Evolutionary conservation across 1,284 basidiomycete species (phyloP).

Genomic region (Polyporus tsugae): DNA sequence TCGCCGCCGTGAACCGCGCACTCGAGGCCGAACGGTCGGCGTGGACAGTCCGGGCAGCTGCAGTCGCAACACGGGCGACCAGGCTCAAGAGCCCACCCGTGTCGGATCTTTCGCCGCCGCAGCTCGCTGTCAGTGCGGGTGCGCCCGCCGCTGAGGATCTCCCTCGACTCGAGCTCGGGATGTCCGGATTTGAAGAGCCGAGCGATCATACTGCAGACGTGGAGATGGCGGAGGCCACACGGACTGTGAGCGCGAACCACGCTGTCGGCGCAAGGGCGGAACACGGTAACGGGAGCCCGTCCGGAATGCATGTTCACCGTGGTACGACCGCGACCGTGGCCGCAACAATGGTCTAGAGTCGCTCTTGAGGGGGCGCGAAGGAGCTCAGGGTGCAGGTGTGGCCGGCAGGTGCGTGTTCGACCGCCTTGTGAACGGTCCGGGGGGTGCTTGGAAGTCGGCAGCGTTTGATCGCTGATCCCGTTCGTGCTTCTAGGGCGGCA

Average conservation of each 20-base stretch:
- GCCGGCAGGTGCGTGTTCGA: slow-evolving; percentile 6
- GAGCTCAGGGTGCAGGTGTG: neutral
- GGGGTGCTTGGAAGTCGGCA: neutral
- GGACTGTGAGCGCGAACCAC: neutral
- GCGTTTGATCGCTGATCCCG: slow-evolving; percentile 7
- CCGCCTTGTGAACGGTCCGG: neutral
- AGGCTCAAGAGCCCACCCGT: slow-evolving; percentile 14
- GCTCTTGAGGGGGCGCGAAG: neutral
- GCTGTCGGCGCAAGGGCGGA: neutral
- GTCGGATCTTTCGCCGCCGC: slow-evolving; percentile 18
- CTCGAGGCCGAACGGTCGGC: slow-evolving; percentile 33
- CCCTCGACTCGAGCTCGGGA: neutral
- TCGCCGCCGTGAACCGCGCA: slow-evolving; percentile 31
- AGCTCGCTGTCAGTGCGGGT: neutral
- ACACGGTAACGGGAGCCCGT: slow-evolving; percentile 1
- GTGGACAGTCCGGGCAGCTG: slow-evolving; percentile 20
- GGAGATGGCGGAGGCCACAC: slow-evolving; percentile 8
- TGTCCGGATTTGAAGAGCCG: neutral
- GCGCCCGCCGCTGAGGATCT: neutral
- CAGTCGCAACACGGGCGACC: slow-evolving; percentile 19
- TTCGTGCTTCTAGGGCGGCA: slow-evolving; percentile 11
- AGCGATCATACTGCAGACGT: neutral
- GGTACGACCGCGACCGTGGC: neutral
- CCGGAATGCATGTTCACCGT: neutral
- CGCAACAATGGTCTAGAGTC: neutral